Percentiles rank a stretch among this genome's conserved stretches.
Conservation (phyloP, 768 basidiomycete species). For the Serendipita sp. region DNA sequence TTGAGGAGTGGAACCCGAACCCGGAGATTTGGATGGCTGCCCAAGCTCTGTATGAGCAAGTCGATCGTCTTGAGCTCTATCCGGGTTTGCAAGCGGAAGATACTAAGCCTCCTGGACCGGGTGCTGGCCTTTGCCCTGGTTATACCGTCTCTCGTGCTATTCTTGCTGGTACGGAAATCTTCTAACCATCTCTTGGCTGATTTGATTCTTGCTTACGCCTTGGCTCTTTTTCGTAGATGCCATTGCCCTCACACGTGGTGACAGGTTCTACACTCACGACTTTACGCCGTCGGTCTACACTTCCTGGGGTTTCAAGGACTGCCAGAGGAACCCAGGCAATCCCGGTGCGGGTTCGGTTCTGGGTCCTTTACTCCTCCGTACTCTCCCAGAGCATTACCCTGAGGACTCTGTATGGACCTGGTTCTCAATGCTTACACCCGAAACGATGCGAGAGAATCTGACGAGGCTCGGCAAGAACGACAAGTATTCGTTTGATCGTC, state of each 20-base stretch:
- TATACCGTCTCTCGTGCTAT: slow-evolving; percentile 79
- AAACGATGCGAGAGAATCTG: slow-evolving; percentile 44
- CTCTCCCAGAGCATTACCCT: slow-evolving; percentile 50
- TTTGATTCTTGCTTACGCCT: background rate
- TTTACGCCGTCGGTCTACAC: slow-evolving; percentile 60
- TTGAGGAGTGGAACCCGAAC: slow-evolving; percentile 71
- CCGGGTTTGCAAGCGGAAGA: slow-evolving; percentile 68
- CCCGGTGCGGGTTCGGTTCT: slow-evolving; percentile 44
- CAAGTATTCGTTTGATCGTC: slow-evolving; percentile 40
- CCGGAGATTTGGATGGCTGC: slow-evolving; percentile 47
- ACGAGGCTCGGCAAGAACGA: slow-evolving; percentile 36
- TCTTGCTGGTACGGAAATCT: slow-evolving; percentile 24
- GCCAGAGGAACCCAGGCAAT: slow-evolving; percentile 52
- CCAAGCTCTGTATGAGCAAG: slow-evolving; percentile 60
- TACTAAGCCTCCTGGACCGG: slow-evolving; percentile 54
- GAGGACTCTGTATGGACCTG: slow-evolving; percentile 62
- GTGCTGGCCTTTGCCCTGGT: slow-evolving; percentile 48
- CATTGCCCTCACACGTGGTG: slow-evolving; percentile 72
- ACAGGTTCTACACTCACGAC: slow-evolving; percentile 68
- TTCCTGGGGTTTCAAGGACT: slow-evolving; percentile 72
- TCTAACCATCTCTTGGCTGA: background rate
- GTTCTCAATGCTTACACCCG: slow-evolving; percentile 79
- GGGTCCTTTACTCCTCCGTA: slow-evolving; percentile 42
- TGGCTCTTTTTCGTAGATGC: slow-evolving; percentile 35
- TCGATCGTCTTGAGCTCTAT: slow-evolving; percentile 66